These are phyloP conservation scores for Biscogniauxia mediterranea DNA, from an alignment of 2,329 filamentous ascomycete genomes.

Conservation along the genomic window DNA sequence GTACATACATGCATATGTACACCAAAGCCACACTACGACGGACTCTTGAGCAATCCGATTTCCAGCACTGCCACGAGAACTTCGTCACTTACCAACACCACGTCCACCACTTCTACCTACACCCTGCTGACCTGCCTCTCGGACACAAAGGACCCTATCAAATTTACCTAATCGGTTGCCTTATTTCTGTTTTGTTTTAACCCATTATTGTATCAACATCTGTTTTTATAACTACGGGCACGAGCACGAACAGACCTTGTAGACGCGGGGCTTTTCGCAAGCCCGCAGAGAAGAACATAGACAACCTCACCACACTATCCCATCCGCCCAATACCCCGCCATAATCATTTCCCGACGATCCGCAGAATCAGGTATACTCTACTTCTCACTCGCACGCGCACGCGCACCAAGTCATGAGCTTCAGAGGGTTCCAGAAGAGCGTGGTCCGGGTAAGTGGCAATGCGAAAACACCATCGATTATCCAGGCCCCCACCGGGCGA, in stretches of 20 bases:
- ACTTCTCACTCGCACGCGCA: slow-evolving; percentile 2
- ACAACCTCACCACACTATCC: background rate
- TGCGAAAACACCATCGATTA: background rate
- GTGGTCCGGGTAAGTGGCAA: slow-evolving; percentile 68
- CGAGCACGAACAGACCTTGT: background rate
- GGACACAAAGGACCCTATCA: background rate
- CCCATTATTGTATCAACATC: background rate
- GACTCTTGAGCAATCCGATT: slow-evolving; percentile 8
- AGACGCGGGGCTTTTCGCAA: background rate
- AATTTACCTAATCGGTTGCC: background rate
- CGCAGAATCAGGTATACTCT: slow-evolving; percentile 1
- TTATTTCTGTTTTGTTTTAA: background rate
- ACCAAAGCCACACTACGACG: slow-evolving; percentile 14
- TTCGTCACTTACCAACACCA: slow-evolving; percentile 5
- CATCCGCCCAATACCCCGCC: slow-evolving; percentile 4
- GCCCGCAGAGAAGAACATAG: background rate
- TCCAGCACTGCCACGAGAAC: slow-evolving; percentile 23
- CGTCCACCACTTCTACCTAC: too few species aligned
- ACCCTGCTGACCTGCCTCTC: background rate
- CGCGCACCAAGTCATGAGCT: slow-evolving; percentile 67
- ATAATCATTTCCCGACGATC: background rate
- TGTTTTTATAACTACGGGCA: background rate
- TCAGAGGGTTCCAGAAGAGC: slow-evolving; percentile 93
- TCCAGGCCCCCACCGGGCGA: background rate
- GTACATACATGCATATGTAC: too few species aligned